Evolutionary conservation across 2,329 filamentous ascomycete species (phyloP), one percentile per base, ranked within the genome.

Genomic region (Bimuria novae-zelandiae): DNA sequence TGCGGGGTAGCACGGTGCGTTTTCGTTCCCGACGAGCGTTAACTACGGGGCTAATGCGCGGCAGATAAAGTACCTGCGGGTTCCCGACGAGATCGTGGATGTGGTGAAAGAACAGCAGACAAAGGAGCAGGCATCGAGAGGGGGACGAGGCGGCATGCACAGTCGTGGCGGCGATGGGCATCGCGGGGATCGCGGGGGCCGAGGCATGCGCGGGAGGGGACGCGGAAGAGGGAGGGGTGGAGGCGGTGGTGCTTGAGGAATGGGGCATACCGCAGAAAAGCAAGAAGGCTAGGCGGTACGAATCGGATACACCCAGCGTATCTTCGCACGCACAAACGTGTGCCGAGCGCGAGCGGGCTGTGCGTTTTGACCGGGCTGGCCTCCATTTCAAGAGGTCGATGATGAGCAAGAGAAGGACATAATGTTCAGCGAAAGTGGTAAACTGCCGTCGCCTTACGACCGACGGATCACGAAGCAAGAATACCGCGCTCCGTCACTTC

Each of bases 1-100:
- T 99, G 46, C 89, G 96, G 72, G 94, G 94, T 56, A 99, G 97
- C 77, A 99, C 97, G 72, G 93, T 97, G 77, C 56, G 89, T 80
- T 39, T 16, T 36, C 14, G 14, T 36, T 16, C n/a, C 16, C 4
- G 4, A 3, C 33, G 17, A 16, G 3, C 23, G n/a, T 3, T 29
- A 49, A 14, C 21, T 22, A 1, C 40, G 19, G 33, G 29, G 21
- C 56, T 61, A 50, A 56, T 48, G 32, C 10, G 21, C 1, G 35
- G 49, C 70, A 97, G 94, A 99, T 99, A 79, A 99, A 99, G 81
- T 99, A 96, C 78, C 84, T 99, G 27, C 87, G 93, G 66, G 90
- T 99, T 3, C 92, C 93, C 47, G 93, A 99, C 77, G 93, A 97
- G 75, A 95, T 99, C 57, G 90, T 99, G 76, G 93, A 97, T 60